Percentiles rank a stretch among this genome's conserved stretches.
These are phyloP conservation scores for Phytophthora melonis DNA, from an alignment of 352 stramenopile genomes.

Conservation along the genomic window DNA sequence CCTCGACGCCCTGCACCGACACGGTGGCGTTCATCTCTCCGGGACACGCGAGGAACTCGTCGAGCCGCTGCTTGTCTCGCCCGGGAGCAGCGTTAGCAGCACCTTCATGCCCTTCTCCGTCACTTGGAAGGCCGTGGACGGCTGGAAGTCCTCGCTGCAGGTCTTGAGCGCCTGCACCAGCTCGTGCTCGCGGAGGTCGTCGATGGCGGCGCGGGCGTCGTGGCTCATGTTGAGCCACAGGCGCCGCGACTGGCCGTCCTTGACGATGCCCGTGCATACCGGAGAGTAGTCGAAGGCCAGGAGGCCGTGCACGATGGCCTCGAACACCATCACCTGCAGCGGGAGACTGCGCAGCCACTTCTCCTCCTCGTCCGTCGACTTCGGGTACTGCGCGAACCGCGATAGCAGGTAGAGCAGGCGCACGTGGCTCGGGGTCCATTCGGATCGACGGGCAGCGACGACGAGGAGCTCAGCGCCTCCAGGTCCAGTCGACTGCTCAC, in stretches of 20 bases:
- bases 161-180: slow-evolving; percentile 96
- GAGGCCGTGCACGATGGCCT: slow-evolving; percentile 94
- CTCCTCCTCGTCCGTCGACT: slow-evolving; percentile 91
- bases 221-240: slow-evolving; percentile 96
- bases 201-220: slow-evolving; percentile 96
- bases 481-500: slow-evolving; percentile 30
- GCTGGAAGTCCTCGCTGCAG: slow-evolving; percentile 94
- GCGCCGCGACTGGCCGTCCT: slow-evolving; percentile 83
- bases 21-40: not conserved
- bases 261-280: slow-evolving; percentile 95
- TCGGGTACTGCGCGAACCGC: slow-evolving; percentile 94
- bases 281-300: slow-evolving; percentile 98
- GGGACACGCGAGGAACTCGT: slow-evolving; percentile 61
- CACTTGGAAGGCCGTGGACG: slow-evolving; percentile 95
- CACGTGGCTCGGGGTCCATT: slow-evolving; percentile 92
- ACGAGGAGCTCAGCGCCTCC: not conserved
- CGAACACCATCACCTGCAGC: slow-evolving; percentile 97
- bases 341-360: slow-evolving; percentile 96
- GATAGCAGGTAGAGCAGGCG: slow-evolving; percentile 97
- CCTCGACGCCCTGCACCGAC: not conserved
- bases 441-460: not conserved
- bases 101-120: slow-evolving; percentile 51
- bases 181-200: slow-evolving; percentile 95
- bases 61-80: slow-evolving; percentile 63
- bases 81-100: slow-evolving; percentile 54